Evolutionary conservation across 768 basidiomycete species (phyloP).

Genomic region (Leccinum barrowsii): DNA sequence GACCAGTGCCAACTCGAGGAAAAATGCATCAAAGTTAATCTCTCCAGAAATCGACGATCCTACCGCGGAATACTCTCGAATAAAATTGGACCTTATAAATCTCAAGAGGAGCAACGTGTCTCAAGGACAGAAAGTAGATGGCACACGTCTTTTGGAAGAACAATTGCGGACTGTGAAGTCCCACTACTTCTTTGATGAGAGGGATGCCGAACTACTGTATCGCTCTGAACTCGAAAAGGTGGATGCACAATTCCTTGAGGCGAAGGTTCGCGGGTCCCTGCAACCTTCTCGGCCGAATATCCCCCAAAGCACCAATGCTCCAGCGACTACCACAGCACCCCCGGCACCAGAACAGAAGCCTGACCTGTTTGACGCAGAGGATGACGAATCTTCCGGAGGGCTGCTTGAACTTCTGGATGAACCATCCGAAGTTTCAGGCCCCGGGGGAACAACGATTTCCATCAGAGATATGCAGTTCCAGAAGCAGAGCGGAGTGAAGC

Average conservation of each 20-base stretch:
- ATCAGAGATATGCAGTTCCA: slow-evolving; percentile 76
- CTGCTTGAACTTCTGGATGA: slow-evolving; percentile 74
- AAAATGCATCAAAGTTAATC: slow-evolving; percentile 26
- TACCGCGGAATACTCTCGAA: slow-evolving; percentile 55
- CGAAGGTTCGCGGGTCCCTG: slow-evolving; percentile 34
- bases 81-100: slow-evolving; percentile 55
- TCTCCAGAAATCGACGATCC: slow-evolving; percentile 50
- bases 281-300: neutral
- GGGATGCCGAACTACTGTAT: slow-evolving; percentile 60
- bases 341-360: slow-evolving; percentile 8
- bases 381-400: slow-evolving; percentile 52
- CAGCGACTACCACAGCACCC: neutral
- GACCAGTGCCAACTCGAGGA: slow-evolving; percentile 6
- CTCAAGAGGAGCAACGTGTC: slow-evolving; percentile 36
- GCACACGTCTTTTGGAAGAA: slow-evolving; percentile 39
- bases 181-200: slow-evolving; percentile 70
- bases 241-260: slow-evolving; percentile 43
- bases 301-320: neutral
- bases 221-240: slow-evolving; percentile 49
- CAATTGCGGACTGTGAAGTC: slow-evolving; percentile 46
- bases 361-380: slow-evolving; percentile 55
- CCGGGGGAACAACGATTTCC: slow-evolving; percentile 48
- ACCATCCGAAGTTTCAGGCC: slow-evolving; percentile 50
- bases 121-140: slow-evolving; percentile 22
- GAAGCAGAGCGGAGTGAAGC: slow-evolving; percentile 79